Base-by-base conservation (phyloP, 2,329 filamentous ascomycete species). In the Intubia oerlemansii region DNA sequence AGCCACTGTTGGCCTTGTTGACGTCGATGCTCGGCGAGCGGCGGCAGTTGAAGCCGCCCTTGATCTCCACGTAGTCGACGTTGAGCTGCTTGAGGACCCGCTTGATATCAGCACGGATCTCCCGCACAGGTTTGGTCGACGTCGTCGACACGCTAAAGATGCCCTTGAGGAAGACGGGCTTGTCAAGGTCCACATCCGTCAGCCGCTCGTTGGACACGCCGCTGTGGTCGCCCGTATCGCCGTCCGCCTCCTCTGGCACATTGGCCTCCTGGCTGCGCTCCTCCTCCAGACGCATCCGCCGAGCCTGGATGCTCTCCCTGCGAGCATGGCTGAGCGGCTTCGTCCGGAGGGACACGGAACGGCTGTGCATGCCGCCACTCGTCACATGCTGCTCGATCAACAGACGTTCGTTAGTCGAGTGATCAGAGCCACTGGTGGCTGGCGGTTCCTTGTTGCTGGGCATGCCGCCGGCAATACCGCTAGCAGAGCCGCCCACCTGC, bases 81-180 rank as follows among this genome's bases (percentile, higher is more conserved):
- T 79, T 78, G 11, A 95, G 66, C 46, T 85, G 74, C 39, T 72
- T 75, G 29, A 98, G 54, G 3, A 95, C 88, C 28, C 85, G 66
- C 44, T 90, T 90, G 40, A 98, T 79, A 45, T 98, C 88, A 6
- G 70, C 59, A 22, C 85, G 71, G 36, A 98, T 98, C 34, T 81
- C 70, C 1, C 71, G 59, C 9, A 95, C 66, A 1, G 85, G 80
- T 45, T 90, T 91, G 44, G 74, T 88, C 33, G 82, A 93, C 6
- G 88, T 98, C 0, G 88, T 98, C 4, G 81, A 90, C 30, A 95
- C 88, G 42, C 85, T 95, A 54, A 98, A 95, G 12, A 98, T 61
- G 5, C 88, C 88, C 51, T 95, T 98, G 32, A 98, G 65, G 48
- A 77, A 95, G 4, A 95, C 88, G 0, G 88, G 88, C 48, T 92